Evolutionary conservation across 2,329 filamentous ascomycete species (phyloP).

Genomic region (Madurella fahalii): DNA sequence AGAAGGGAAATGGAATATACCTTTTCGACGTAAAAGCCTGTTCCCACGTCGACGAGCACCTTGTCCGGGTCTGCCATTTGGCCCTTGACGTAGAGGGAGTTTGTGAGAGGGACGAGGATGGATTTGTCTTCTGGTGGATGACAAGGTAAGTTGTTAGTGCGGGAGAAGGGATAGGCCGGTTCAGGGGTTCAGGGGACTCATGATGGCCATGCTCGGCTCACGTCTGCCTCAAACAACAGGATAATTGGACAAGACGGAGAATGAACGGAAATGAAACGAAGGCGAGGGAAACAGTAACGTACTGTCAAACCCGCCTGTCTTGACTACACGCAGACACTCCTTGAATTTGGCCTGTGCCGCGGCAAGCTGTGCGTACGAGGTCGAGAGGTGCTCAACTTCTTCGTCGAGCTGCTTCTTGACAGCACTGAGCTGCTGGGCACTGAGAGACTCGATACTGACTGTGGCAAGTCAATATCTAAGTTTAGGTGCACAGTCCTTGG

Average conservation of each 20-base stretch:
- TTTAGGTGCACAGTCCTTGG: too few species aligned
- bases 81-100: conserved; percentile 89
- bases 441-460: conserved; percentile 70
- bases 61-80: conserved; percentile 68
- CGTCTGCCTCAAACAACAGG: too few species aligned
- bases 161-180: not conserved
- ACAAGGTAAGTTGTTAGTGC: not conserved
- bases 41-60: conserved; percentile 88
- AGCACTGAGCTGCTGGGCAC: conserved; percentile 77
- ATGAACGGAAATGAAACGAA: conserved; percentile 27
- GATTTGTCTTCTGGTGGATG: conserved; percentile 39
- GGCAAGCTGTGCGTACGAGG: conserved; percentile 84
- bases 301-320: conserved; percentile 32
- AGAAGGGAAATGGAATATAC: conserved; percentile 36
- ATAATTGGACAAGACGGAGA: too few species aligned
- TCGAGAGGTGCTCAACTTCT: conserved; percentile 90
- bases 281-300: conserved; percentile 17
- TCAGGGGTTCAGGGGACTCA: not conserved
- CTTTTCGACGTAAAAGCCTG: conserved; percentile 94
- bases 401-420: conserved; percentile 96
- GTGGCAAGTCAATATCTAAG: conserved; percentile 4
- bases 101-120: conserved; percentile 90
- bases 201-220: too few species aligned
- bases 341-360: conserved; percentile 87
- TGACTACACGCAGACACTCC: conserved; percentile 79